A percentile compares a stretch with the other conserved stretches of the same genome.
These are phyloP conservation scores for Thraustochytrium sp. DNA, from an alignment of 352 stramenopile genomes.

Conservation along the genomic window DNA sequence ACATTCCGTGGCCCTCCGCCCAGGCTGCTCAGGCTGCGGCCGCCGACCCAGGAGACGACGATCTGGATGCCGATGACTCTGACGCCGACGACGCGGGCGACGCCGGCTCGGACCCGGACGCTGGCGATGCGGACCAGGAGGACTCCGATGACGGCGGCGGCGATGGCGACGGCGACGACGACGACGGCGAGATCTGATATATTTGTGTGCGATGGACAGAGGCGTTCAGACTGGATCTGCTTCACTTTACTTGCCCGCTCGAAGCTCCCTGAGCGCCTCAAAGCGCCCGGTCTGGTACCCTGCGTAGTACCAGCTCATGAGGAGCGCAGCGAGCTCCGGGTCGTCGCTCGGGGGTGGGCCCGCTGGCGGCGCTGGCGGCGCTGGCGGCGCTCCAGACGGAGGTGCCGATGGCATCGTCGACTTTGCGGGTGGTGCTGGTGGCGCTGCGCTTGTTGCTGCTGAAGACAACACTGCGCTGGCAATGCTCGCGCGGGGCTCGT, in stretches of 20 bases:
- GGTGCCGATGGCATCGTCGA: neutral
- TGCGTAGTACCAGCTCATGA: conserved; percentile 10
- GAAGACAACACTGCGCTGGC: too few relatives aligned
- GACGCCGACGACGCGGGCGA: conserved; percentile 29
- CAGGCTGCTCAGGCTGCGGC: neutral
- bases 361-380: neutral
- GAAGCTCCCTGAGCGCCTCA: neutral
- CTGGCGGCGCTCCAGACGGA: neutral
- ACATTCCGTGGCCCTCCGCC: conserved; percentile 14
- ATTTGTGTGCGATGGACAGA: neutral
- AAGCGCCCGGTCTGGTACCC: conserved; percentile 10
- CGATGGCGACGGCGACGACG: neutral
- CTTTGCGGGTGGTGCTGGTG: neutral
- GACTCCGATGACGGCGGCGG: neutral
- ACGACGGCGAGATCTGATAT: conserved; percentile 1
- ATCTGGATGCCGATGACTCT: neutral
- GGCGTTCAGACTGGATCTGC: neutral
- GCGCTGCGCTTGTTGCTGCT: neutral
- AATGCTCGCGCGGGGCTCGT: too few relatives aligned
- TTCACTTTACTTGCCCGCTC: neutral
- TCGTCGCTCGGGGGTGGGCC: neutral
- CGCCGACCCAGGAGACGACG: neutral
- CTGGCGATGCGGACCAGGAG: neutral
- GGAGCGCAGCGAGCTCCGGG: neutral
- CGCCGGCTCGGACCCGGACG: neutral